Conservation (phyloP, 176 grass and related monocot species). For the Ananas comosus region DNA sequence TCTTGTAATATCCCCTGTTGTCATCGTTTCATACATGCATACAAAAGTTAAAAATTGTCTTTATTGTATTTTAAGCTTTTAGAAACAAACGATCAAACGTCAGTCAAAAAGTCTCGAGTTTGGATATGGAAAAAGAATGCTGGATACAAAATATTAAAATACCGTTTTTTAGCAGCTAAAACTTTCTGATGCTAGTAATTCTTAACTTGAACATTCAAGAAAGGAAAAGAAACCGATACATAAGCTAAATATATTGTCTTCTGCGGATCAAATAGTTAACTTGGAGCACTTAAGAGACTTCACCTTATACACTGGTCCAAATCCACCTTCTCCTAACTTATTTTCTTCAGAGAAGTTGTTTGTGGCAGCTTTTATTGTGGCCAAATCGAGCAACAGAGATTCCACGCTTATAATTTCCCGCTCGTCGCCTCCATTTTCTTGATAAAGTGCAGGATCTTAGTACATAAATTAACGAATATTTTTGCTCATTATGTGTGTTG, state of each 20-base stretch:
- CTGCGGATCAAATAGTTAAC: neutral
- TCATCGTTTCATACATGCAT: too few species aligned
- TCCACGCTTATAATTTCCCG: constrained; percentile 18
- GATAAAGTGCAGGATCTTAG: neutral
- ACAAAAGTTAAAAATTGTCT: too few species aligned
- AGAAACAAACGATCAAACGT: neutral
- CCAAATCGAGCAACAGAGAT: constrained; percentile 29
- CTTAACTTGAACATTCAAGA: too few species aligned
- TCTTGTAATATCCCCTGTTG: too few species aligned
- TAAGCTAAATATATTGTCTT: neutral
- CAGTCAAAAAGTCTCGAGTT: neutral
- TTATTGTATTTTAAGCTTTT: too few species aligned
- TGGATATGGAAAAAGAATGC: too few species aligned
- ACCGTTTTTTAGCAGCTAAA: too few species aligned
- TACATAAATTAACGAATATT: neutral
- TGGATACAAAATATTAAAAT: too few species aligned
- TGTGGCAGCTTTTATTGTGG: constrained; percentile 26
- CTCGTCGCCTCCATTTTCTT: constrained; percentile 1
- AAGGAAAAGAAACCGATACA: too few species aligned
- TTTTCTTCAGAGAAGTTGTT: constrained; percentile 48
- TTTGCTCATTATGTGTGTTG: neutral
- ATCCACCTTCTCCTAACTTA: constrained; percentile 47
- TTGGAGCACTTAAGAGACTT: neutral
- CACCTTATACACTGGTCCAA: constrained; percentile 60
- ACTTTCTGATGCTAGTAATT: too few species aligned